phyloP scores from a whole-genome alignment of 345 rosid genomes.

The Bruguiera gymnorhiza region DNA sequence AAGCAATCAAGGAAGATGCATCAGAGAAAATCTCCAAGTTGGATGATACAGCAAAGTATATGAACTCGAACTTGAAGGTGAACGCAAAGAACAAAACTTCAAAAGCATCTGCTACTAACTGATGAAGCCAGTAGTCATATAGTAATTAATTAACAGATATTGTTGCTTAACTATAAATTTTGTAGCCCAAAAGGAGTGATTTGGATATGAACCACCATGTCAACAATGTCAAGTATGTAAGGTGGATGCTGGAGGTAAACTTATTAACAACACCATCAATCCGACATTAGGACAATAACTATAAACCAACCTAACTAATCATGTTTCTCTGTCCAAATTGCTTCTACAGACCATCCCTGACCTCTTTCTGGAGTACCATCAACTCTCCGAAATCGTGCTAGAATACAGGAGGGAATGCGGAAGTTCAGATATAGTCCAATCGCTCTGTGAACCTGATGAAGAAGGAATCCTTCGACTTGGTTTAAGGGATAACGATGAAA shows the following conservation, averaged over 20 bases:
- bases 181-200: conserved; percentile 58
- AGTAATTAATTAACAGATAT: background rate
- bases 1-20: conserved; percentile 53
- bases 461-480: conserved; percentile 32
- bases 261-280: background rate
- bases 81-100: background rate
- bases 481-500: conserved; percentile 15
- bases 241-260: conserved; percentile 74
- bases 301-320: background rate
- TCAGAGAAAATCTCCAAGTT: conserved; percentile 54
- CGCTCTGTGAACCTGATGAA: conserved; percentile 54
- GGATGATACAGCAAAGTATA: conserved; percentile 47
- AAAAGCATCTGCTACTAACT: background rate
- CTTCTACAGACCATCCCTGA: conserved; percentile 51
- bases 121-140: conserved; percentile 4
- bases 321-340: background rate
- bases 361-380: conserved; percentile 42
- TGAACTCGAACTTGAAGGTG: conserved; percentile 53
- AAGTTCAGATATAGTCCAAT: conserved; percentile 51
- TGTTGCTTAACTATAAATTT: background rate
- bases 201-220: conserved; percentile 75
- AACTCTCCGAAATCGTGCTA: conserved; percentile 41
- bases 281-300: background rate
- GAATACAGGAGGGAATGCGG: conserved; percentile 61
- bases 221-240: conserved; percentile 65